phyloP scores from a whole-genome alignment of 768 basidiomycete species.

The Mycena amicta region DNA sequence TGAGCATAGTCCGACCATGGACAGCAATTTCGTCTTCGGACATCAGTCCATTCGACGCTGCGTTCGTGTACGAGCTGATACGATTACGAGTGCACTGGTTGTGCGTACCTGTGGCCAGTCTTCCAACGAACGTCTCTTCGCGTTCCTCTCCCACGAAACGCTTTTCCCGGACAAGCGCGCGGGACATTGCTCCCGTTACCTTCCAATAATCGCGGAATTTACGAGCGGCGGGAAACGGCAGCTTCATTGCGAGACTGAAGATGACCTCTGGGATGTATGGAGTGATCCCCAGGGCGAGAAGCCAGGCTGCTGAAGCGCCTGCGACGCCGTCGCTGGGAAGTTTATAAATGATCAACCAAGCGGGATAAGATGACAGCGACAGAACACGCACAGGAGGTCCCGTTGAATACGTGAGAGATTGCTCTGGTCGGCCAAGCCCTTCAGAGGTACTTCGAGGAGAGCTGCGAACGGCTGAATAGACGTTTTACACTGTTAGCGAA shows the following conservation, averaged over 20 bases:
- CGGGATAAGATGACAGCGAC: not conserved
- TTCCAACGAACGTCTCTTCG: not conserved
- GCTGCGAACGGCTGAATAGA: not conserved
- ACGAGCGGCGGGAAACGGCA: not conserved
- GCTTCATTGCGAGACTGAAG: not conserved
- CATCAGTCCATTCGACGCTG: constrained; percentile 12
- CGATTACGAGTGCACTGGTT: not conserved
- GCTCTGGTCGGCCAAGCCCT: not conserved
- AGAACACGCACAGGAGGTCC: not conserved
- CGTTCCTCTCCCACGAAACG: not conserved
- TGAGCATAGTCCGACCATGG: constrained; percentile 7
- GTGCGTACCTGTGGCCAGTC: too few species aligned
- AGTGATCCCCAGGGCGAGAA: not conserved
- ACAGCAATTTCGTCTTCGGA: constrained; percentile 5
- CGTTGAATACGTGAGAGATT: not conserved
- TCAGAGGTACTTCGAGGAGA: not conserved
- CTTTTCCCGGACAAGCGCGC: not conserved
- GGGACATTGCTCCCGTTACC: not conserved
- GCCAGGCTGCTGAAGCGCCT: not conserved
- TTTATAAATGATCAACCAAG: too few species aligned
- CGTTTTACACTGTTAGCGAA: not conserved
- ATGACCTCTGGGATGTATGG: not conserved
- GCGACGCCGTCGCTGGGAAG: not conserved
- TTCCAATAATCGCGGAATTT: not conserved
- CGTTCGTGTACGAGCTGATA: not conserved